Conservation (phyloP, 306 rosid species). For the Gillenia trifoliata region DNA sequence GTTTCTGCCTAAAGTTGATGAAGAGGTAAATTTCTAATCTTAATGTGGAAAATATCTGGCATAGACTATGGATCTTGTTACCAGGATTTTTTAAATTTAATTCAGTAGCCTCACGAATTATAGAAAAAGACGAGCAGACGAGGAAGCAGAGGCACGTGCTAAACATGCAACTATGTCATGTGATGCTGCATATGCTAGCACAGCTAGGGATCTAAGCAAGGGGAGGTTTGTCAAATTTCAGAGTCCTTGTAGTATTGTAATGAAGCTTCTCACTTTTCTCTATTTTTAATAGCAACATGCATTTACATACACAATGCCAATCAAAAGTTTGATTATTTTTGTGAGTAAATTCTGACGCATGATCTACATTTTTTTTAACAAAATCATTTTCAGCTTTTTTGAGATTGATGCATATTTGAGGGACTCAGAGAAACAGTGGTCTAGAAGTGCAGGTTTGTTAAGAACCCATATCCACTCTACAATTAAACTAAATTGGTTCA, state of each 20-base stretch:
- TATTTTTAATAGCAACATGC: not conserved
- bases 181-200: conserved; percentile 75
- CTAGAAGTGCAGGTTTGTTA: conserved; percentile 74
- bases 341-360: not conserved
- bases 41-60: conserved; percentile 11
- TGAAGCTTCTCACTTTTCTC: not conserved
- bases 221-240: conserved; percentile 49
- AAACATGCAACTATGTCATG: conserved; percentile 62
- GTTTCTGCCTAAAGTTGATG: conserved; percentile 86
- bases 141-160: conserved; percentile 77
- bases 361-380: not conserved
- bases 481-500: not conserved
- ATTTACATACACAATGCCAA: not conserved
- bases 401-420: conserved; percentile 61
- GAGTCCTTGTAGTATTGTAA: not conserved
- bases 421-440: conserved; percentile 61
- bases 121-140: conserved; percentile 71
- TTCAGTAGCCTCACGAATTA: conserved; percentile 6
- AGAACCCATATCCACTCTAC: not conserved
- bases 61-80: not conserved
- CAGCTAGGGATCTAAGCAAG: conserved; percentile 64
- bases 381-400: conserved; percentile 47
- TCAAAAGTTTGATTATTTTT: not conserved
- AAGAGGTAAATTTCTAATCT: conserved; percentile 54
- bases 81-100: not conserved